Base-by-base conservation (phyloP, 768 basidiomycete genomes). In the Gloeopeniophorella convolvens region DNA sequence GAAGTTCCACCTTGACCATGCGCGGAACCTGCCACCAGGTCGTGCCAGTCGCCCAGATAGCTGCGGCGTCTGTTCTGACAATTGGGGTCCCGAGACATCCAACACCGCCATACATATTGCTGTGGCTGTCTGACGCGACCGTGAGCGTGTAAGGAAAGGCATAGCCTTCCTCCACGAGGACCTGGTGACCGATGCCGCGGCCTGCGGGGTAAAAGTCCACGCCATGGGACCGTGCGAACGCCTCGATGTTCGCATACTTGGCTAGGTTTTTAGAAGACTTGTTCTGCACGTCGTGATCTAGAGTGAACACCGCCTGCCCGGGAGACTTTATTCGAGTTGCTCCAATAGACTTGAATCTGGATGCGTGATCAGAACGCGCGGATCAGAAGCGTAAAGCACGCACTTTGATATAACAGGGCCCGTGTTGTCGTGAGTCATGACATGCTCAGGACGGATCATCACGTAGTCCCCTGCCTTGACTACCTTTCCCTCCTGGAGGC, bases 21-120 rank as follows among this genome's bases (percentile, higher is more conserved):
- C 91, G 80, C 12, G 96, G 96, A 28, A 99, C 85, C 69, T 98
- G 96, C 96, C 95, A 98, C 96, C 96, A 99, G 1, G 96, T 98
- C 65, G 88, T 90, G 18, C 94, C 93, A 0, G 96, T 98, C 11
- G 96, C 92, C 96, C 96, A 99, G 10, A 99, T 76, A 18, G 88
- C 95, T 0, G 92, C 92, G 18, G 89, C 89, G 58, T 95, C 92
- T 11, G 91, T 97, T 42, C 96, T 81, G 5, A 98, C 96, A 56
- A 98, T 96, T 0, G 96, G 92, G 0, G 96, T 99, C 2, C 96
- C 96, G 3, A 99, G 82, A 62, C 94, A 95, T 1, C 92, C 95
- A 4, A 99, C 89, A 28, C 94, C 96, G 15, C 96, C 96, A 62
- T 99, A 99, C 89, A 98, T 98, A 66, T 99, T 99, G 63, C 88